phyloP scores from a whole-genome alignment of 2,329 filamentous ascomycete species.

The Alternaria ventricosa region DNA sequence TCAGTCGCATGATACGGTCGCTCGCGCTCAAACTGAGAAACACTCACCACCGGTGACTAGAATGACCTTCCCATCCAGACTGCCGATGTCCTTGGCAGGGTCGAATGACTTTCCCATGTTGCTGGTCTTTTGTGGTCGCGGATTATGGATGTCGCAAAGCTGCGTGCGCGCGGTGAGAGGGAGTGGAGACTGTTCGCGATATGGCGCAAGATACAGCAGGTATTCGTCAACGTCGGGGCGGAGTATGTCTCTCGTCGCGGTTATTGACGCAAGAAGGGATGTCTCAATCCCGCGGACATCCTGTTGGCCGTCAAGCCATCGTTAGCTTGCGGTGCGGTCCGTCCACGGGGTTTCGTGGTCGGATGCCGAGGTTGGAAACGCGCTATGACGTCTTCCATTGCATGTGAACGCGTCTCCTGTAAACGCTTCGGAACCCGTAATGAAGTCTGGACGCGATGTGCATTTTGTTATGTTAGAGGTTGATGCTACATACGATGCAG shows the following conservation, averaged over 20 bases:
- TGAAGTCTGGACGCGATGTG: not conserved
- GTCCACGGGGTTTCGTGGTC: not conserved
- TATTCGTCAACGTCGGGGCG: not conserved
- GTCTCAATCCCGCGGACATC: not conserved
- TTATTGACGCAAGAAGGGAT: not conserved
- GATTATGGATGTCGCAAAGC: slow-evolving; percentile 16
- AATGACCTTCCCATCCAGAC: slow-evolving; percentile 42
- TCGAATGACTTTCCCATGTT: slow-evolving; percentile 32
- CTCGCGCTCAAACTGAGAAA: not conserved
- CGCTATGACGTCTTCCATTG: not conserved
- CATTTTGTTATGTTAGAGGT: not conserved
- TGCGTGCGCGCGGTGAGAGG: slow-evolving; percentile 7
- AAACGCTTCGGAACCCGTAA: too few relatives aligned
- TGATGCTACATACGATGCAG: not conserved
- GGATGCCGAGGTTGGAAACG: not conserved
- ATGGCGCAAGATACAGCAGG: slow-evolving; percentile 5
- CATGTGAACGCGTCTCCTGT: not conserved
- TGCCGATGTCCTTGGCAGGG: slow-evolving; percentile 32
- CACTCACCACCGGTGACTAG: slow-evolving; percentile 45
- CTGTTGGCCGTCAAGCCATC: not conserved
- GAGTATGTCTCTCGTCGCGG: not conserved
- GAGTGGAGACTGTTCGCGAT: not conserved
- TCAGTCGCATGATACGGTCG: not conserved
- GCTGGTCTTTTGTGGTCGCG: slow-evolving; percentile 8
- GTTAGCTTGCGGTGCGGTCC: not conserved